Conservation (phyloP, 2,329 filamentous ascomycete genomes). For the Trichothecium roseum region DNA sequence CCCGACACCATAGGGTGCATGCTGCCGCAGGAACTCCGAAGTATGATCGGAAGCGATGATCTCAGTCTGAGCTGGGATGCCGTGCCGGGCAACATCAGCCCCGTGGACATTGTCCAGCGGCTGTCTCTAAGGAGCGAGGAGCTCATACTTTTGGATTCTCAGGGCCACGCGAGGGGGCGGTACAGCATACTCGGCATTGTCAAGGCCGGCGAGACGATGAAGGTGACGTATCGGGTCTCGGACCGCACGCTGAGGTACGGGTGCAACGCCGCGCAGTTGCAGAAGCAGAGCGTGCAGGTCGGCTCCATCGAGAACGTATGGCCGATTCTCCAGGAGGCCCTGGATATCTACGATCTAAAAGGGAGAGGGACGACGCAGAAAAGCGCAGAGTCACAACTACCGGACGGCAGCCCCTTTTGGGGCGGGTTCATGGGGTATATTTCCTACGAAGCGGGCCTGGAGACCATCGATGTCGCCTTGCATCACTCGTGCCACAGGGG, state of each 20-base stretch:
- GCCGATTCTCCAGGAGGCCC: slow-evolving; percentile 4
- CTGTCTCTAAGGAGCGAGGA: slow-evolving; percentile 2
- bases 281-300: neutral
- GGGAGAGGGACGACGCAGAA: neutral
- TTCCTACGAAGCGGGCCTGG: slow-evolving; percentile 9
- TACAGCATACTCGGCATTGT: slow-evolving; percentile 6
- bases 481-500: neutral
- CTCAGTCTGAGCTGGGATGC: slow-evolving; percentile 1
- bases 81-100: neutral
- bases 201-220: slow-evolving; percentile 2
- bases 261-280: neutral
- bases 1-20: neutral
- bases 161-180: slow-evolving; percentile 4
- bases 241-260: slow-evolving; percentile 2
- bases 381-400: neutral
- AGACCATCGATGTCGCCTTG: slow-evolving; percentile 3
- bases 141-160: slow-evolving; percentile 5
- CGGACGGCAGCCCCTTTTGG: slow-evolving; percentile 5
- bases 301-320: slow-evolving; percentile 5
- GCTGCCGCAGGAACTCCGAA: slow-evolving; percentile 1
- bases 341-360: slow-evolving; percentile 3
- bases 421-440: slow-evolving; percentile 10
- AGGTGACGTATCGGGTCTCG: slow-evolving; percentile 5
- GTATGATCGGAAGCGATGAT: neutral
- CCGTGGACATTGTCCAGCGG: slow-evolving; percentile 1